Evolutionary conservation across 306 rosid species (phyloP).

Genomic region (Canavalia ensiformis): DNA sequence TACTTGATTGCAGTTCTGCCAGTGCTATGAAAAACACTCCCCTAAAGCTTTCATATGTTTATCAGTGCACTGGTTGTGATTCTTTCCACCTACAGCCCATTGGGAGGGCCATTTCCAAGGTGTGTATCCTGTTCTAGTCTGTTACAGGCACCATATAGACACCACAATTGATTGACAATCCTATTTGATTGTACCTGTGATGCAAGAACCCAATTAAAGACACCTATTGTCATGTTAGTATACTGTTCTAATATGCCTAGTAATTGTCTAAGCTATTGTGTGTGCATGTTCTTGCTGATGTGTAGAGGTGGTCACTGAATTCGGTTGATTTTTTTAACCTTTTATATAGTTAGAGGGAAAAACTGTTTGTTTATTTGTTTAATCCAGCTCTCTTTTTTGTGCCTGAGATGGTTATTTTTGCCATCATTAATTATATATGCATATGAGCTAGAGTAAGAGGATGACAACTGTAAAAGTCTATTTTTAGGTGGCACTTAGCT

Average conservation of each 20-base stretch:
- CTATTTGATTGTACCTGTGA: constrained; percentile 21
- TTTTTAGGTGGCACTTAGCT: neutral
- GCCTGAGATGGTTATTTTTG: neutral
- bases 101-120: constrained; percentile 92
- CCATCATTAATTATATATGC: too few relatives aligned
- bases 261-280: neutral
- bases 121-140: constrained; percentile 49
- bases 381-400: neutral
- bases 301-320: neutral
- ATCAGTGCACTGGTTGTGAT: constrained; percentile 97
- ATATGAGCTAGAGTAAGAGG: neutral
- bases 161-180: neutral
- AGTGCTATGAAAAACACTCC: constrained; percentile 97
- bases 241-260: constrained; percentile 13
- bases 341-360: neutral
- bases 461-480: neutral
- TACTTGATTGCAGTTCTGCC: constrained; percentile 82
- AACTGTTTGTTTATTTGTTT: neutral
- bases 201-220: constrained; percentile 2
- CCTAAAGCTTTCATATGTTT: constrained; percentile 93
- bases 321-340: neutral
- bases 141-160: constrained; percentile 21
- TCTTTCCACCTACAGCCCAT: constrained; percentile 94
- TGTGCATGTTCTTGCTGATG: neutral
- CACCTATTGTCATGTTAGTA: neutral